phyloP scores from a whole-genome alignment of 768 basidiomycete species.

The Pleurotus eryngii region DNA sequence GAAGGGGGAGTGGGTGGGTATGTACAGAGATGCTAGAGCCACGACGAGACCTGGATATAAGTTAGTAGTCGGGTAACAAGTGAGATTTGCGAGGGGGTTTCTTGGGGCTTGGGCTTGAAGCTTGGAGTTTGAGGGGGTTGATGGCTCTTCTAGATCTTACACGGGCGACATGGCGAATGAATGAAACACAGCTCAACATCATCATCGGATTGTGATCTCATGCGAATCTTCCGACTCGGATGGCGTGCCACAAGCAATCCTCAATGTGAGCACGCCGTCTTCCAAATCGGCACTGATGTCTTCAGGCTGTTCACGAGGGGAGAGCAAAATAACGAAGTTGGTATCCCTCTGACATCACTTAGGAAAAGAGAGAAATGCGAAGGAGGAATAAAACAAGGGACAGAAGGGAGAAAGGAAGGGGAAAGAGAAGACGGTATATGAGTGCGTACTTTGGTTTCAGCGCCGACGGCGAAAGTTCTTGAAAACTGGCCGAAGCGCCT shows the following conservation, averaged over 20 bases:
- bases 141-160: neutral
- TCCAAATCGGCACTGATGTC: slow-evolving; percentile 54
- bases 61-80: no score
- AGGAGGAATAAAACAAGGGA: slow-evolving; percentile 10
- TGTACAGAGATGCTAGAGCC: no score
- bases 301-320: slow-evolving; percentile 31
- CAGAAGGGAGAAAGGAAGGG: slow-evolving; percentile 13
- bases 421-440: slow-evolving; percentile 10
- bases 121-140: no score
- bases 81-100: no score
- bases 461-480: slow-evolving; percentile 52
- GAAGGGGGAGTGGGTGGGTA: no score
- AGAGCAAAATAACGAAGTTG: slow-evolving; percentile 16
- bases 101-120: no score
- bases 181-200: slow-evolving; percentile 14
- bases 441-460: slow-evolving; percentile 49
- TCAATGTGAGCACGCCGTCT: slow-evolving; percentile 59
- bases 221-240: slow-evolving; percentile 42
- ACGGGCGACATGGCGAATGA: neutral
- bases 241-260: slow-evolving; percentile 47
- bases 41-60: no score
- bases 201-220: slow-evolving; percentile 48
- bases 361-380: slow-evolving; percentile 9
- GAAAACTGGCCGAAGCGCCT: slow-evolving; percentile 49
- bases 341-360: slow-evolving; percentile 15